These are phyloP conservation scores for Citrus sp. DNA, from an alignment of 345 rosid species.

Conservation along the genomic window DNA sequence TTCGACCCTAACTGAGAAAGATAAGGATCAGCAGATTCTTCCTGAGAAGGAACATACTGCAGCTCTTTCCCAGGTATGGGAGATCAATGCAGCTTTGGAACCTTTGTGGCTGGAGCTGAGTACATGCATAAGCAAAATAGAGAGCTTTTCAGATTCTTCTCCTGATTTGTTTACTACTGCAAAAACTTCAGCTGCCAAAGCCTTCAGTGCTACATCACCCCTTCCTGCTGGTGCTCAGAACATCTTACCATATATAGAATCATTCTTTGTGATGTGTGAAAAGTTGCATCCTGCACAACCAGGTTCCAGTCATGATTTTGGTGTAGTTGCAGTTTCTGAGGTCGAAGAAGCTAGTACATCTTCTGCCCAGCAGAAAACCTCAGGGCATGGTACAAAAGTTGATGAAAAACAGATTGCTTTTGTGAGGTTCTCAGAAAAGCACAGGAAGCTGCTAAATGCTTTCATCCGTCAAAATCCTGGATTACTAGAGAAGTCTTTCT, in stretches of 20 bases:
- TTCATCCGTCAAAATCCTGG: constrained; percentile 93
- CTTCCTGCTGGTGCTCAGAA: constrained; percentile 99
- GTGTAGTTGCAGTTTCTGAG: constrained; percentile 50
- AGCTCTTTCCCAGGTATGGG: constrained; percentile 61
- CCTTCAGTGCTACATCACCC: constrained; percentile 62
- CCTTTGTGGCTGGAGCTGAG: constrained; percentile 93
- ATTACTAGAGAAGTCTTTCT: constrained; percentile 90
- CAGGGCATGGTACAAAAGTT: constrained; percentile 46
- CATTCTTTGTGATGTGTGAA: constrained; percentile 88
- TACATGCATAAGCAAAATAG: constrained; percentile 87
- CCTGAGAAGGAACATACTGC: constrained; percentile 53
- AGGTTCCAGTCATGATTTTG: constrained; percentile 57
- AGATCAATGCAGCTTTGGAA: constrained; percentile 72
- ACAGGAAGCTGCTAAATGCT: constrained; percentile 86
- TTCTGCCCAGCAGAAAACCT: constrained; percentile 47
- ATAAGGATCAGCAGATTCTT: constrained; percentile 46
- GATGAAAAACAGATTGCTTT: constrained; percentile 84
- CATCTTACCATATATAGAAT: constrained; percentile 89
- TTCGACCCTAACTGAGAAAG: constrained; percentile 51
- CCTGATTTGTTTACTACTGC: constrained; percentile 39
- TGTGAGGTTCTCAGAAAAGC: constrained; percentile 89
- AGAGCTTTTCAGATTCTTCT: constrained; percentile 69
- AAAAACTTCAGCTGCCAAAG: constrained; percentile 44
- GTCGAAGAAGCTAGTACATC: constrained; percentile 58
- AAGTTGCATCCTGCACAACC: constrained; percentile 81